These are phyloP conservation scores for Pseudocercospora crystallina DNA, from an alignment of 2,329 filamentous ascomycete genomes.

Conservation along the genomic window DNA sequence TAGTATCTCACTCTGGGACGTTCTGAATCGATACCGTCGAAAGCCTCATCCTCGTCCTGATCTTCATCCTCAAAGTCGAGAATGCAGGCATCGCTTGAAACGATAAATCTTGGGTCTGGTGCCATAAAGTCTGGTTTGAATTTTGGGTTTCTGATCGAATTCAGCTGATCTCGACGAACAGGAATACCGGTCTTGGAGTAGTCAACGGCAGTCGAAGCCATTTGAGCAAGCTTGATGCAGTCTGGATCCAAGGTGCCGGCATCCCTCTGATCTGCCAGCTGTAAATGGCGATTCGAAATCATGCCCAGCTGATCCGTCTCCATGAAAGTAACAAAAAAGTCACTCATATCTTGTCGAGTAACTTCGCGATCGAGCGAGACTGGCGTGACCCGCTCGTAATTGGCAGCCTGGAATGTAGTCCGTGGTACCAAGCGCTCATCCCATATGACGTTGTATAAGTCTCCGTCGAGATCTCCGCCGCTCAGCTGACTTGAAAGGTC, in stretches of 20 bases:
- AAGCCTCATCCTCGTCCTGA: constrained; percentile 47
- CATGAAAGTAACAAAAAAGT: constrained; percentile 82
- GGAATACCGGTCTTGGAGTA: constrained; percentile 60
- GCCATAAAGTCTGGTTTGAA: constrained; percentile 57
- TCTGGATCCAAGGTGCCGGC: constrained; percentile 34
- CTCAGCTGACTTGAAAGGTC: constrained; percentile 77
- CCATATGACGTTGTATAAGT: constrained; percentile 78
- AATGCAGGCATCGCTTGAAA: constrained; percentile 45
- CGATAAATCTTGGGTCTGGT: constrained; percentile 44
- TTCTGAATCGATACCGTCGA: constrained; percentile 32
- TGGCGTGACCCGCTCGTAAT: constrained; percentile 64
- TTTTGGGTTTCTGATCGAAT: constrained; percentile 42
- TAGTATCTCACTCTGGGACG: constrained; percentile 58
- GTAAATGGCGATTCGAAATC: constrained; percentile 43
- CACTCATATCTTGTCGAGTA: constrained; percentile 64
- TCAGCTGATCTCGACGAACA: constrained; percentile 48
- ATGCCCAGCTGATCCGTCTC: constrained; percentile 45
- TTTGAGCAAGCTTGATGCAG: constrained; percentile 41
- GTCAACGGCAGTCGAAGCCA: constrained; percentile 41
- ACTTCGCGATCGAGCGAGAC: constrained; percentile 63
- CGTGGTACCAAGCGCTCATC: constrained; percentile 55
- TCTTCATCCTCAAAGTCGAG: constrained; percentile 50
- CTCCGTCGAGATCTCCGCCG: constrained; percentile 81
- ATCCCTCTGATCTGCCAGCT: constrained; percentile 40
- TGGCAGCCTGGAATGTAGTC: constrained; percentile 57